A percentile compares a stretch with the other conserved stretches of the same genome.
Conservation (phyloP, 305 asterid species). For the Withania somnifera region DNA sequence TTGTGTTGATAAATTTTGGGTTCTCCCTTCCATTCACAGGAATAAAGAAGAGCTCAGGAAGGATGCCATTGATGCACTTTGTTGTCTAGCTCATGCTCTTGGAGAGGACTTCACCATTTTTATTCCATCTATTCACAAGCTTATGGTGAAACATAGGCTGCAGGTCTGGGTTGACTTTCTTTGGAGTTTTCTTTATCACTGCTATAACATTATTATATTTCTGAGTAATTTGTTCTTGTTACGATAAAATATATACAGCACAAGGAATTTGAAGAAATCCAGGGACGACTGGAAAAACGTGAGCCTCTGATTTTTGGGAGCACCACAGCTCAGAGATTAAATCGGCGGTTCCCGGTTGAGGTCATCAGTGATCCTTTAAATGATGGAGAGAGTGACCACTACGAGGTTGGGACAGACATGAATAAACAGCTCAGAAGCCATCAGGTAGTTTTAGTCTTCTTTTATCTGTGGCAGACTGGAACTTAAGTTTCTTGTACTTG, state of each 20-base stretch:
- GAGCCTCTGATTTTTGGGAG: constrained; percentile 66
- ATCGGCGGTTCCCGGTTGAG: constrained; percentile 60
- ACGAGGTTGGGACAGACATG: constrained; percentile 54
- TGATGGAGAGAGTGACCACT: constrained; percentile 59
- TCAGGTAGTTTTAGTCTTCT: constrained; percentile 38
- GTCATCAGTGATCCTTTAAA: constrained; percentile 92
- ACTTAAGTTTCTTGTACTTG: not conserved
- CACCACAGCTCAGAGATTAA: constrained; percentile 53
- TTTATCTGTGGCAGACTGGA: not conserved
- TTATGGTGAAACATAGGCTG: constrained; percentile 70
- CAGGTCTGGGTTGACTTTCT: constrained; percentile 33
- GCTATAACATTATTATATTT: not conserved
- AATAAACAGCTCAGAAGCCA: constrained; percentile 51
- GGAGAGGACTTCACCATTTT: constrained; percentile 95
- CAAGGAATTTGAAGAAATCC: constrained; percentile 86
- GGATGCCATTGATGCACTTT: constrained; percentile 91
- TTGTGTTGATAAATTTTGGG: not conserved
- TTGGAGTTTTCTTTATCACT: not conserved
- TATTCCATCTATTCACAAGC: constrained; percentile 82
- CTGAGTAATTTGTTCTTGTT: not conserved
- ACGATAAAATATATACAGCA: constrained; percentile 42
- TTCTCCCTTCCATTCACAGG: constrained; percentile 36
- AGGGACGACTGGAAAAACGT: constrained; percentile 55
- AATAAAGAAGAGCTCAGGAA: constrained; percentile 80
- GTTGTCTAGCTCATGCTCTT: constrained; percentile 92